Evolutionary conservation across 768 basidiomycete species (phyloP), one percentile per base, ranked within the genome.

Genomic region (Boletus subparvulus): DNA sequence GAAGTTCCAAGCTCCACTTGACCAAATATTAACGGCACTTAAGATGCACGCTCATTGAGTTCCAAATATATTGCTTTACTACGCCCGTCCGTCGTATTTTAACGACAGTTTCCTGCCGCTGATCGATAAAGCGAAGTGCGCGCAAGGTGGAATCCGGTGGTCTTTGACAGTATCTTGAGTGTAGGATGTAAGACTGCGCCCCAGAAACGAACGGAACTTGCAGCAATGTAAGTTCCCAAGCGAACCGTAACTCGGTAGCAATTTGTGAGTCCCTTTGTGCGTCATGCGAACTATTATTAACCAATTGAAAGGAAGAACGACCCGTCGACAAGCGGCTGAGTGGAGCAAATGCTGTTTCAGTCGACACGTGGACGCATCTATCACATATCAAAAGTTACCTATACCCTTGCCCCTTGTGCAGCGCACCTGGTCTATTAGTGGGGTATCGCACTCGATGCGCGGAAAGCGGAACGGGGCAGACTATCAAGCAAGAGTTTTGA

Each of bases 301-400:
- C 58, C 55, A 60, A 54, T 60, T 12, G 41, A 50, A 46, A 33
- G n/a, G 12, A 33, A 47, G 40, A 24, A 32, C 4, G 51, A 30
- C 30, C 21, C 19, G n/a, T 48, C 36, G 17, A 56, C 57, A 62
- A 59, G 53, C 59, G 50, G 51, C 41, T 14, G 33, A 50, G 67
- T 69, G 66, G 67, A 69, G 67, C 32, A 52, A 43, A 56, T 41
- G 24, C 21, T 68, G 61, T 64, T 66, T 66, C 64, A 57, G 44
- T 32, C 37, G 44, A 55, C 60, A 55, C 37, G 47, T 56, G 60
- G 54, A 46, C 32, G 41, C 24, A 21, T 32, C 6, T 49, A 28
- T 36, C 42, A 14, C 16, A 44, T 8, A 12, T 21, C 24, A 41
- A 41, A n/a, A 54, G 10, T 28, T 32, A 50, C 9, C n/a, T 24